Percentiles rank a stretch among this genome's conserved stretches.
Conservation (phyloP, 345 rosid genomes). For the Eucalyptus brandiana region DNA sequence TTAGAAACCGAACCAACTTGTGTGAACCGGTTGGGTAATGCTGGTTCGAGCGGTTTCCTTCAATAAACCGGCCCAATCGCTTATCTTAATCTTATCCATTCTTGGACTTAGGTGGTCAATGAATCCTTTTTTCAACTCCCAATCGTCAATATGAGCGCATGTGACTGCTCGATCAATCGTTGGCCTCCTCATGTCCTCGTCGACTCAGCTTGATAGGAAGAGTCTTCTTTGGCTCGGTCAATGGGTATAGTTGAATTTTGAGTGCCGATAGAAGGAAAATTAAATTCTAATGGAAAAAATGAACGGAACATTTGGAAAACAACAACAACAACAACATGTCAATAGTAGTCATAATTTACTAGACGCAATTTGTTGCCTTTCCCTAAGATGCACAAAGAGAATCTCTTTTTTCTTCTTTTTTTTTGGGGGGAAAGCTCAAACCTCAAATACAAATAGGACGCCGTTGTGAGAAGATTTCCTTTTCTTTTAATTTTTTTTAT, state of each 20-base stretch:
- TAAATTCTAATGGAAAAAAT: not conserved
- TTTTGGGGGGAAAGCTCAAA: not conserved
- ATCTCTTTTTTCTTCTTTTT: not conserved
- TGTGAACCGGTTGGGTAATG: not conserved
- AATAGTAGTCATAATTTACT: not conserved
- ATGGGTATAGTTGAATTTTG: not conserved
- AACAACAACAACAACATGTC: not conserved
- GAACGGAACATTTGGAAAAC: not conserved
- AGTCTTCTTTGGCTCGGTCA: not conserved
- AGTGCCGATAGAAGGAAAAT: not conserved
- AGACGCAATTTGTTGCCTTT: not conserved
- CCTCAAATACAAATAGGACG: not conserved
- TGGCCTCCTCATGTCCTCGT: not conserved
- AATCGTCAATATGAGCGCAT: not conserved
- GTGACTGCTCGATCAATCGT: not conserved
- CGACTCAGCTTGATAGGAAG: not conserved
- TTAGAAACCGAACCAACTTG: not conserved
- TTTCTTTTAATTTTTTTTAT: not conserved
- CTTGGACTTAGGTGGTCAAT: too few species aligned
- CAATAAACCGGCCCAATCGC: accelerated
- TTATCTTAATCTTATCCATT: not conserved
- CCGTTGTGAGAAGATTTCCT: not conserved
- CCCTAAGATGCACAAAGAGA: not conserved
- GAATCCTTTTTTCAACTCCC: not conserved
- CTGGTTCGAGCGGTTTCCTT: accelerated